Base-by-base conservation (phyloP, 345 rosid species). In the Dimocarpus longan region DNA sequence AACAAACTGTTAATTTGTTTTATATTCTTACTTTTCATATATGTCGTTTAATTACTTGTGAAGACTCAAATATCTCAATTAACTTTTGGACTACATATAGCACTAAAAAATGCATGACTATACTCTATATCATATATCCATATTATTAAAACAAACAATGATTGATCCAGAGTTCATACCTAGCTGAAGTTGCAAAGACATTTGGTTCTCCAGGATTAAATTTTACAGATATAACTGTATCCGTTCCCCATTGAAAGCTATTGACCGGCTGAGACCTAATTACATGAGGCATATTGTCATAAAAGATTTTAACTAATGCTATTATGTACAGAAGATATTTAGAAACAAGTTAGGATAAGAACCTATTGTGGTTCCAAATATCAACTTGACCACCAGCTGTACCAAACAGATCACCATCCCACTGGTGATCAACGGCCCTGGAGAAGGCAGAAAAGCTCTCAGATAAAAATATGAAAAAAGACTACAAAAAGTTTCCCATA, bases 331-430 rank as follows among this genome's bases (percentile, higher is more conserved):
- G 15, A 10, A 39, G 59, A 66, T 32, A 32, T 66, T 50, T 5
- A 44, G 48, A 66, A 59, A 74, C 26, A 66, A 54, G 71, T 39
- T 44, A 65, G 68, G 75, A 80, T 80, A 37, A 68, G 59, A 83
- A 95, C 99, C 99, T 94, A 80, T 93, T 94, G 79, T 93, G 98
- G 85, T 93, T 90, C 98, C 98, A 96, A 87, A 94, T 87, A 79
- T 96, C 98, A 19, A 96, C 84, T 85, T 90, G 98, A 76, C 98
- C 98, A 68, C 99, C 97, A 57, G 90, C 93, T 6, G 98, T 96
- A 68, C 95, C 99, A 88, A 96, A 94, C 50, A 90, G 90, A 19
- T 96, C 97, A 68, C 98, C 90, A 56, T 89, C 88, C 95, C 93
- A 92, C 74, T 94, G 98, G 87, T 96, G 98, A 88, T 96, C 98